Base-by-base conservation (phyloP, 352 stramenopile species). In the Pythium vanterpoolii region DNA sequence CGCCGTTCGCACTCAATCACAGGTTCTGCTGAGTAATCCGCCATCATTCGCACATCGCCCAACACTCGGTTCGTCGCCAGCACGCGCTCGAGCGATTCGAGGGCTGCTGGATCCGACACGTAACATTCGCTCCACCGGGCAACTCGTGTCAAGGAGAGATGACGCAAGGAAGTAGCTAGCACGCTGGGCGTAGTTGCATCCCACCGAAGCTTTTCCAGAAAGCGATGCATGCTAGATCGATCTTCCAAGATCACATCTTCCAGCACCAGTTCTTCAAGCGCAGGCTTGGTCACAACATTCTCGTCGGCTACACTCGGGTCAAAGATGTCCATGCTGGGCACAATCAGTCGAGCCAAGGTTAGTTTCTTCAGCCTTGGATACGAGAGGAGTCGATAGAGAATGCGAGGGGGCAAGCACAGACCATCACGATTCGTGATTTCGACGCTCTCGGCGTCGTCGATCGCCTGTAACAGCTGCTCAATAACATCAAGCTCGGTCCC, bases 281-380 rank as follows among this genome's bases (percentile, higher is more conserved):
- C 14, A 5, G 52, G 40, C 19, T 52, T 60, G 28, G 7, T 44
- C 2, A 0, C 8, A 10, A 44, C 28, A 13, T 21, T 18, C 4
- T 11, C 18, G 27, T 58, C 27, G n/a, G 3, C 40, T 10, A 60
- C 1, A n/a, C 24, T 50, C 9, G 51, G 51, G 21, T 59, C 39
- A 28, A 60, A 49, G 9, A 49, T 13, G 30, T 60, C 52, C 52
- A 60, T 60, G n/a, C 27, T 51, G 1, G 26, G 39, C 19, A 60
- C 13, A 1, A 24, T 21, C 23, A 49, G 14, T 33, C 23, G 18
- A 9, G 18, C 31, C 2, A 60, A 18, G 0, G 13, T 16, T 1
- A 60, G 19, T 24, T 27, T 23, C 52, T 60, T 60, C 10, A 60
- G 27, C 21, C 52, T 60, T 8, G 39, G 52, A 27, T 43, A 60